Evolutionary conservation across 2,329 filamentous ascomycete genomes (phyloP).

Genomic region (Acrocalymma vagum): DNA sequence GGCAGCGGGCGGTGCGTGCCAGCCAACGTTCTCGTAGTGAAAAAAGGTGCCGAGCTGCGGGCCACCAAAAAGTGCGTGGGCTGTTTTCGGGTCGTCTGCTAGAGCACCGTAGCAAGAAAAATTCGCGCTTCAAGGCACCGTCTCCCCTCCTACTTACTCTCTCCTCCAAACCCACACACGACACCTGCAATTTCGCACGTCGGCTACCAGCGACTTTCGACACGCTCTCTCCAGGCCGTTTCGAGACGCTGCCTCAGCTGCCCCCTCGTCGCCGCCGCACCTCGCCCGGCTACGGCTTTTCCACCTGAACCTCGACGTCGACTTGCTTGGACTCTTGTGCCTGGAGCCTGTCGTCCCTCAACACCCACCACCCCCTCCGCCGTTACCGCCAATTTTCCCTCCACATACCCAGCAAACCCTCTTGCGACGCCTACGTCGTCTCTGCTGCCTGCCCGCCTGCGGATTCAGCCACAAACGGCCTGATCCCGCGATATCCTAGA

Average conservation of each 20-base stretch:
- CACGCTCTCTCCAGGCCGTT: conserved; percentile 24
- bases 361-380: conserved; percentile 18
- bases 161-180: conserved; percentile 37
- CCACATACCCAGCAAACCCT: conserved; percentile 16
- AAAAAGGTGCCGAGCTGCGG: conserved; percentile 24
- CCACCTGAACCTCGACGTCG: conserved; percentile 17
- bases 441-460: conserved; percentile 12
- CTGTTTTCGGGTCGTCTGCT: conserved; percentile 15
- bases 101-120: conserved; percentile 27
- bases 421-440: conserved; percentile 13
- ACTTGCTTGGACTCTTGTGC: conserved; percentile 35
- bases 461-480: conserved; percentile 16
- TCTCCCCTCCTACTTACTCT: conserved; percentile 32
- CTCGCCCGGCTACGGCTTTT: conserved; percentile 17
- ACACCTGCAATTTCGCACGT: conserved; percentile 38
- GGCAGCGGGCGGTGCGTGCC: too few species aligned
- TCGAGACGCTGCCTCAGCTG: conserved; percentile 36
- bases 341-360: conserved; percentile 34
- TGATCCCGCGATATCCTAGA: conserved; percentile 22
- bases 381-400: conserved; percentile 16
- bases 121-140: conserved; percentile 29
- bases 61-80: too few species aligned
- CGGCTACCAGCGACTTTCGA: conserved; percentile 36
- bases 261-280: conserved; percentile 30
- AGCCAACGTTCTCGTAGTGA: conserved; percentile 4